These are phyloP conservation scores for Gamsiella multidivaricata DNA, from an alignment of 192 early-diverging fungal genomes.

Conservation along the genomic window DNA sequence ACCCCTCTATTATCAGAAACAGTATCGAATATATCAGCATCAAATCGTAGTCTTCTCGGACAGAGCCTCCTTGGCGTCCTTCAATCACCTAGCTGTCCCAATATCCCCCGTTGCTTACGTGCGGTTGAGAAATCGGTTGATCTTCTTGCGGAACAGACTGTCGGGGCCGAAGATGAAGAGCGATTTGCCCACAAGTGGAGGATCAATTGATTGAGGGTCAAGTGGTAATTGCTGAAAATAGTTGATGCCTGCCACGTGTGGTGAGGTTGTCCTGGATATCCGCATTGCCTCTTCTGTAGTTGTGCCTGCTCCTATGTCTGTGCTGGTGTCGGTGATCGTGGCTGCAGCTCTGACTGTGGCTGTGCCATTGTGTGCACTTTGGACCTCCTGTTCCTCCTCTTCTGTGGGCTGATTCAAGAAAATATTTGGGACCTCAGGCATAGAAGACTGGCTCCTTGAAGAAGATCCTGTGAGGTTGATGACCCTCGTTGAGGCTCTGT, in stretches of 20 bases:
- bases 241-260: neutral
- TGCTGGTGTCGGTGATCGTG: no score
- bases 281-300: neutral
- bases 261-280: neutral
- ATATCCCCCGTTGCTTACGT: slow-evolving; percentile 40
- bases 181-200: slow-evolving; percentile 44
- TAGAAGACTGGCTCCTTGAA: neutral
- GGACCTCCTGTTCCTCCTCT: neutral
- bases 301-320: no score
- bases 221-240: neutral
- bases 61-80: no score
- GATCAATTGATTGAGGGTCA: slow-evolving; percentile 4
- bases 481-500: slow-evolving; percentile 46
- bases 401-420: neutral
- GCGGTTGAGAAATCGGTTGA: slow-evolving; percentile 54
- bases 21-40: neutral
- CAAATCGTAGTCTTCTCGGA: no score
- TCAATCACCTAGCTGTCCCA: no score
- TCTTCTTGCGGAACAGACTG: slow-evolving; percentile 47
- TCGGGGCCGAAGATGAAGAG: slow-evolving; percentile 58
- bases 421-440: neutral
- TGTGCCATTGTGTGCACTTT: neutral
- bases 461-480: slow-evolving; percentile 35
- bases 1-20: slow-evolving; percentile 56
- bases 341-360: neutral